Evolutionary conservation across 345 rosid genomes (phyloP), one percentile per base, ranked within the genome.

Genomic region (Combretum micranthum): DNA sequence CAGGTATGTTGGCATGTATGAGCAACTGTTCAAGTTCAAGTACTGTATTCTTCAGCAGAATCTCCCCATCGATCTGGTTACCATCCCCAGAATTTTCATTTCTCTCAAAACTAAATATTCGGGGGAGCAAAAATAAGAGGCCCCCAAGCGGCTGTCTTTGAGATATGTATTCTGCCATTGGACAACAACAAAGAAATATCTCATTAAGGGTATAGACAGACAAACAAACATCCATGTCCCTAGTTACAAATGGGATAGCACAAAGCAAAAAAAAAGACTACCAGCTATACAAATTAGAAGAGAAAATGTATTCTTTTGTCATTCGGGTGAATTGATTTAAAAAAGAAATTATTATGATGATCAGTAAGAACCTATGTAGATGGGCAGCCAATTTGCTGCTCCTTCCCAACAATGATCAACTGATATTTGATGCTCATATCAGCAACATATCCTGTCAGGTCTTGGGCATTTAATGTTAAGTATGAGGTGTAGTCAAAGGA

Each of bases 51-150:
- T 78, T 86, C 19, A 81, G 46, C 50, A 60, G 68, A 46, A 72
- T 73, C 50, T 63, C 72, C 48, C 73, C 90, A 59, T 50, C 64
- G 22, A 53, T 26, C 47, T 68, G 49, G 59, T 52, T 39, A 32
- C 64, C 55, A 50, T 57, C 52, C 46, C 42, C 63, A 10, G 61
- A 56, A 43, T 53, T 67, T 15, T 63, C 81, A 66, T 67, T 39
- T 25, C 44, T 70, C 44, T 82, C 81, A 42, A 83, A 75, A 49
- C 73, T 78, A 70, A 93, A 78, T 57, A 72, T 68, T 60, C 79
- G 74, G 0, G 97, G 97, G 62, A 93, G 97, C 77, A 89, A 77
- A 76, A 93, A 79, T 71, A 93, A 71, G 53, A 93, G 64, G 14
- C 99, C 96, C 13, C 97, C 99, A 5, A 93, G 75, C 0, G 94